These are phyloP conservation scores for Tilletia setariae DNA, from an alignment of 1,284 basidiomycete genomes.

Conservation along the genomic window DNA sequence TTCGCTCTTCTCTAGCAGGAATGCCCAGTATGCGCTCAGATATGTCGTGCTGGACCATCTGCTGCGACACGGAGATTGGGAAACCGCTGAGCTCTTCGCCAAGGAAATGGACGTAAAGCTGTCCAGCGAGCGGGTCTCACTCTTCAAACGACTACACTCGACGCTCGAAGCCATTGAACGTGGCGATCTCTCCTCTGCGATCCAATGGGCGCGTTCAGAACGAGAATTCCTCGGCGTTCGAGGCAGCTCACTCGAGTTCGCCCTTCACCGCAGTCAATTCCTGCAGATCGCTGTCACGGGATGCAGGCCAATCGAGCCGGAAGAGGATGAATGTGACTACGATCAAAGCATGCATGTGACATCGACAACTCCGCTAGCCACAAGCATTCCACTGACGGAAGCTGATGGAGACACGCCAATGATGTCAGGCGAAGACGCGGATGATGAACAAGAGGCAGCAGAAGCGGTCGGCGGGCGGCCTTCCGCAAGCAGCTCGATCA, in stretches of 20 bases:
- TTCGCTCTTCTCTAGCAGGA: slow-evolving; percentile 31
- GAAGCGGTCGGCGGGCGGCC: slow-evolving; percentile 3
- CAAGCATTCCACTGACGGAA: neutral
- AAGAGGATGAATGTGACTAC: slow-evolving; percentile 13
- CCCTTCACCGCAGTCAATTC: slow-evolving; percentile 42
- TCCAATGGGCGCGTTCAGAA: slow-evolving; percentile 37
- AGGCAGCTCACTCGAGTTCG: slow-evolving; percentile 40
- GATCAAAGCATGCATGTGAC: neutral
- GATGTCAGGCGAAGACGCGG: slow-evolving; percentile 20
- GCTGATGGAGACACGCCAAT: slow-evolving; percentile 18
- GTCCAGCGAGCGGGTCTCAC: neutral
- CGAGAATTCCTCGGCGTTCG: slow-evolving; percentile 28
- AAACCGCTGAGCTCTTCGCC: slow-evolving; percentile 33
- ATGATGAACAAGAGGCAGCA: slow-evolving; percentile 8
- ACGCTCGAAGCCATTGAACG: slow-evolving; percentile 14
- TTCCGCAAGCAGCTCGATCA: neutral
- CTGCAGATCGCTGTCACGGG: slow-evolving; percentile 33
- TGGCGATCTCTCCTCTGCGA: slow-evolving; percentile 35
- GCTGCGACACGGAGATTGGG: slow-evolving; percentile 40
- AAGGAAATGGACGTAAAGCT: slow-evolving; percentile 15
- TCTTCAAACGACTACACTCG: slow-evolving; percentile 8
- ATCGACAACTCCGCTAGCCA: neutral
- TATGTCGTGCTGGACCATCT: slow-evolving; percentile 41
- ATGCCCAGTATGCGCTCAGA: slow-evolving; percentile 36
- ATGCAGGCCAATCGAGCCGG: slow-evolving; percentile 7